Evolutionary conservation across 495 filamentous ascomycete genomes (phyloP), one percentile per base, ranked within the genome.

Genomic region (Aspergillus ostianus): DNA sequence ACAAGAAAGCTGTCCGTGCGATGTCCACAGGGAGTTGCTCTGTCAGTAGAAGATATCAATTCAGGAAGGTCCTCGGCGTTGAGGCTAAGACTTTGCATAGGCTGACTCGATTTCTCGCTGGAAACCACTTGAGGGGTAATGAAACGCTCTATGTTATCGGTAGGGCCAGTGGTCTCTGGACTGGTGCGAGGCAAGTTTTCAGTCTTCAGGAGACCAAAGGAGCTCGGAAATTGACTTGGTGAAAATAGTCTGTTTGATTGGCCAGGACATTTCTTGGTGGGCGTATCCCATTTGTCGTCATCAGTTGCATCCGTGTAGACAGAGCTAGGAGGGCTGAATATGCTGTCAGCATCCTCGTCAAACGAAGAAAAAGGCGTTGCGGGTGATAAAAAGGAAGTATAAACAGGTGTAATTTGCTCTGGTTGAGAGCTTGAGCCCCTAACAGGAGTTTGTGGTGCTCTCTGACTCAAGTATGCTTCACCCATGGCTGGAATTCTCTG

Each of bases 241-340:
- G 45, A 47, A 47, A 4, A 47, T 47, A 15, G 13, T 47, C 19
- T 47, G 45, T 15, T 47, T 47, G 45, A 47, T 47, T 12, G 45
- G 13, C 45, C 45, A 47, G 45, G 45, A 20, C 45, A 12, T 12
- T 4, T 4, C 45, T 47, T 47, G 45, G 45, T 47, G 45, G 45
- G 45, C 13, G 45, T 47, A 47, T 47, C 19, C 45, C 45, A 47
- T 47, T 15, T 12, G 12, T 47, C 45, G 45, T 47, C 45, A 47
- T 47, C 45, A 15, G 45, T 47, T 47, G 12, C 45, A 15, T 47
- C 45, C 45, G 45, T 47, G 45, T 47, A 20, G 45, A 47, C 45
- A 47, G 45, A 47, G 19, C 45, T 15, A 47, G 45, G 45, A 47
- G 45, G 45, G 45, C 45, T 47, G 45, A 47, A 47, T 47, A 47